These are phyloP conservation scores for Elymus sibiricus DNA, from an alignment of 176 grass and related monocot genomes.

Conservation along the genomic window DNA sequence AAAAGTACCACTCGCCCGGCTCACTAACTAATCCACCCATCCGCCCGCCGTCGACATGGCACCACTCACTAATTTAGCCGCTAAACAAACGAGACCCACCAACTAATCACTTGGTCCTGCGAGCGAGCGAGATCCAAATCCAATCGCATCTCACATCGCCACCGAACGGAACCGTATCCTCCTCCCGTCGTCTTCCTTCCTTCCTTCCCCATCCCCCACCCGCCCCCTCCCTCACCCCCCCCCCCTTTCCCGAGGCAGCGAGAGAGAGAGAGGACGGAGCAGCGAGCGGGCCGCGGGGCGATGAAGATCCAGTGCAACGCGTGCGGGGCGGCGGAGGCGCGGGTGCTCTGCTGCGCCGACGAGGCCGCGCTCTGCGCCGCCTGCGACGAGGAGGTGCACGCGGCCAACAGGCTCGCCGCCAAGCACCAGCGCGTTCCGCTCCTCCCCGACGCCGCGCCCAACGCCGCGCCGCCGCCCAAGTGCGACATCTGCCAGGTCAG, in stretches of 20 bases:
- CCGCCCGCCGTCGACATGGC: background rate
- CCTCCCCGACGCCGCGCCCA: constrained; percentile 14
- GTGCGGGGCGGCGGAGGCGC: constrained; percentile 71
- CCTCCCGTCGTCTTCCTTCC: background rate
- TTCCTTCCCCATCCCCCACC: background rate
- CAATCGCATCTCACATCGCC: background rate
- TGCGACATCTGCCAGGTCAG: constrained; percentile 83
- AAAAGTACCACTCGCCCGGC: background rate
- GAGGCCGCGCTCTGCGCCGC: constrained; percentile 77
- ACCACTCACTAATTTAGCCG: background rate
- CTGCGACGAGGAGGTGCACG: constrained; percentile 86
- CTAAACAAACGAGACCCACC: background rate
- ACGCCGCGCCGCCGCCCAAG: constrained; percentile 30
- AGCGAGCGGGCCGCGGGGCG: background rate
- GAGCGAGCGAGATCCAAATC: background rate
- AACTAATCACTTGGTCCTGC: background rate
- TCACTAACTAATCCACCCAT: background rate
- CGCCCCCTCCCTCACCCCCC: too few relatives aligned
- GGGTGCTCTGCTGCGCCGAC: constrained; percentile 85
- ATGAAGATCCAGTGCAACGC: constrained; percentile 97
- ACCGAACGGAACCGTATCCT: background rate
- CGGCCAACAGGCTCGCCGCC: constrained; percentile 75
- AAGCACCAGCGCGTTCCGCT: constrained; percentile 91
- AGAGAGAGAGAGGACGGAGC: background rate
- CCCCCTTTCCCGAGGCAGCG: background rate